A percentile compares a stretch with the other conserved stretches of the same genome.
These are phyloP conservation scores for Aspergillus unguis DNA, from an alignment of 2,329 filamentous ascomycete genomes.

Conservation along the genomic window DNA sequence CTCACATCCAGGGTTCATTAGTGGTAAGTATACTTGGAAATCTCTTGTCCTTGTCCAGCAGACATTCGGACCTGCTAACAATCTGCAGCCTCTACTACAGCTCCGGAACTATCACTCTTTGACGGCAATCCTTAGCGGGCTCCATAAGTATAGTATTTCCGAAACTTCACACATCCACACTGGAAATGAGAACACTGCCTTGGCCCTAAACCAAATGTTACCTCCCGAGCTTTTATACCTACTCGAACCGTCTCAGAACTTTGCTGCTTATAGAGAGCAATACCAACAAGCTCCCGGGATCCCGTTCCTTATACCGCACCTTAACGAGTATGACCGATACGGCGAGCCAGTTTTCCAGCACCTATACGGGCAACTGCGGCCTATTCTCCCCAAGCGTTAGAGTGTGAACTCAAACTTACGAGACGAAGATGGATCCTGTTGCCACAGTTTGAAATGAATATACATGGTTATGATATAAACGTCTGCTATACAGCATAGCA, in stretches of 20 bases:
- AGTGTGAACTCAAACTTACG: background rate
- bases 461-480: background rate
- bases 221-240: conserved; percentile 26
- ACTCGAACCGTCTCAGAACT: conserved; percentile 32
- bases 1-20: conserved; percentile 34
- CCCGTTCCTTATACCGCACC: conserved; percentile 39
- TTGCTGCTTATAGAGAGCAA: conserved; percentile 33
- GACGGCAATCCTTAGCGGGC: conserved; percentile 35
- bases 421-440: background rate
- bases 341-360: conserved; percentile 28
- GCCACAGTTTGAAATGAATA: background rate
- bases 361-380: conserved; percentile 27
- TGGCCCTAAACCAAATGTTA: conserved; percentile 24
- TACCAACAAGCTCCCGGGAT: conserved; percentile 34
- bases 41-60: background rate
- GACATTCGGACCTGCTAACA: background rate
- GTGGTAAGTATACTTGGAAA: conserved; percentile 26
- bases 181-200: conserved; percentile 14
- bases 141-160: conserved; percentile 32
- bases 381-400: conserved; percentile 5
- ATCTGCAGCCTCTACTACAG: conserved; percentile 27
- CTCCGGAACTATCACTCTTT: conserved; percentile 37
- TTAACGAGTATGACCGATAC: conserved; percentile 31
- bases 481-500: background rate
- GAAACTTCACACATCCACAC: conserved; percentile 20